A percentile compares a stretch with the other conserved stretches of the same genome.
Conservation (phyloP, 1,139 yeast species). For the Trichomonascaceae sp. region DNA sequence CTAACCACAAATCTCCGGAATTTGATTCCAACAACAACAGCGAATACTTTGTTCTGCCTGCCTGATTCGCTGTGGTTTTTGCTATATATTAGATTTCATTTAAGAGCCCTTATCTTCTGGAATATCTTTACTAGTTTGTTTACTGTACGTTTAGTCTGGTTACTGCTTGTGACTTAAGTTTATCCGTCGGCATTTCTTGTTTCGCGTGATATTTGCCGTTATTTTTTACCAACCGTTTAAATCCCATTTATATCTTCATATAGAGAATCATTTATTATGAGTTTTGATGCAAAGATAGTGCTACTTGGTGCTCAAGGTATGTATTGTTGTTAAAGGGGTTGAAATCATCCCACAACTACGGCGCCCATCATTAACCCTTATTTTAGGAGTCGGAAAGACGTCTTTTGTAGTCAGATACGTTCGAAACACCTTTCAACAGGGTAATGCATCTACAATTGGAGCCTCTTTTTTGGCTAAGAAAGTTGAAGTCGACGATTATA, state of each 20-base stretch:
- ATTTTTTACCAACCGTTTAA: not conserved
- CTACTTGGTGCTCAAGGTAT: slow-evolving; percentile 34
- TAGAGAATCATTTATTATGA: slow-evolving; percentile 19
- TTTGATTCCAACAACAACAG: not conserved
- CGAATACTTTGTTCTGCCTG: not conserved
- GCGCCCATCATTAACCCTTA: not conserved
- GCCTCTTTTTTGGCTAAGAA: slow-evolving; percentile 91
- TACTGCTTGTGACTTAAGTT: not conserved
- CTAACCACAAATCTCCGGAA: not conserved
- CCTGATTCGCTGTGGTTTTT: not conserved
- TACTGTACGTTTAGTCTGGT: not conserved
- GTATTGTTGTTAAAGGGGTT: slow-evolving; percentile 9
- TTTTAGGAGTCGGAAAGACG: slow-evolving; percentile 82
- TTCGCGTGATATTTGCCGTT: not conserved
- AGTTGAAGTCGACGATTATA: slow-evolving; percentile 75
- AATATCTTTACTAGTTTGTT: not conserved
- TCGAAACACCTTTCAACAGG: slow-evolving; percentile 84
- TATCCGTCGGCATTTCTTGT: not conserved
- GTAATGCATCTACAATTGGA: slow-evolving; percentile 89
- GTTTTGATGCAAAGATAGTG: slow-evolving; percentile 35
- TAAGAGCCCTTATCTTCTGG: not conserved
- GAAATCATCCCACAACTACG: not conserved
- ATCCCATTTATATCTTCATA: not conserved
- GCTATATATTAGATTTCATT: not conserved
- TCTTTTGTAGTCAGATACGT: slow-evolving; percentile 85